A percentile compares a stretch with the other conserved stretches of the same genome.
phyloP scores from a whole-genome alignment of 2,329 filamentous ascomycete species.

The Exophiala sp. region DNA sequence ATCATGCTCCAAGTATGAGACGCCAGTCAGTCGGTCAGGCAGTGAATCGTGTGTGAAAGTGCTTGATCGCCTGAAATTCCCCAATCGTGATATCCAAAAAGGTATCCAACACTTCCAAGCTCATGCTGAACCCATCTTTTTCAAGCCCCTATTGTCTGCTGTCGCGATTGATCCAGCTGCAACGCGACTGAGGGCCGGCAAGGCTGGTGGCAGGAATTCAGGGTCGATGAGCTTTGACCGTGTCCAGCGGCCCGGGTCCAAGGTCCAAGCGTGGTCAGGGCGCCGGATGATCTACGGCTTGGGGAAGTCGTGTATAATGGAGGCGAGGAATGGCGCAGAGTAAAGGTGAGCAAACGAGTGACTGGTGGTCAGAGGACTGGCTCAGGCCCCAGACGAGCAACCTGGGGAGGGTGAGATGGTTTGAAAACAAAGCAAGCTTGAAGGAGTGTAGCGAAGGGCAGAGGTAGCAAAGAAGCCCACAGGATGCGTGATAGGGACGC shows the following conservation, averaged over 20 bases:
- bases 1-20: constrained; percentile 15
- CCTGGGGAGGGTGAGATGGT: constrained; percentile 13
- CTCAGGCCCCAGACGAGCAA: constrained; percentile 9
- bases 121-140: constrained; percentile 22
- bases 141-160: constrained; percentile 48
- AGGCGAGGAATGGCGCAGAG: constrained; percentile 11
- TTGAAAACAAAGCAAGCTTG: constrained; percentile 26
- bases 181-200: constrained; percentile 32
- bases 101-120: constrained; percentile 57
- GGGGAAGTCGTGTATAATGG: constrained; percentile 3
- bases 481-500: constrained; percentile 32
- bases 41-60: not conserved
- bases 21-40: constrained; percentile 1
- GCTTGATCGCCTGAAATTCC: constrained; percentile 6
- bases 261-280: constrained; percentile 13
- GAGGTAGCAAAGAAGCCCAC: constrained; percentile 24
- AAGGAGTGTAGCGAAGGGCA: constrained; percentile 25
- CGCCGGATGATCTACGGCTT: constrained; percentile 1
- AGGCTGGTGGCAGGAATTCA: constrained; percentile 5
- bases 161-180: constrained; percentile 85
- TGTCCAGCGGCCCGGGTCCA: constrained; percentile 3
- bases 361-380: constrained; percentile 22
- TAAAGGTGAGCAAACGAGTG: constrained; percentile 23
- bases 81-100: constrained; percentile 54
- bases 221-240: constrained; percentile 10